phyloP scores from a whole-genome alignment of 2,329 filamentous ascomycete species.

The Trichoderma atroviride region DNA sequence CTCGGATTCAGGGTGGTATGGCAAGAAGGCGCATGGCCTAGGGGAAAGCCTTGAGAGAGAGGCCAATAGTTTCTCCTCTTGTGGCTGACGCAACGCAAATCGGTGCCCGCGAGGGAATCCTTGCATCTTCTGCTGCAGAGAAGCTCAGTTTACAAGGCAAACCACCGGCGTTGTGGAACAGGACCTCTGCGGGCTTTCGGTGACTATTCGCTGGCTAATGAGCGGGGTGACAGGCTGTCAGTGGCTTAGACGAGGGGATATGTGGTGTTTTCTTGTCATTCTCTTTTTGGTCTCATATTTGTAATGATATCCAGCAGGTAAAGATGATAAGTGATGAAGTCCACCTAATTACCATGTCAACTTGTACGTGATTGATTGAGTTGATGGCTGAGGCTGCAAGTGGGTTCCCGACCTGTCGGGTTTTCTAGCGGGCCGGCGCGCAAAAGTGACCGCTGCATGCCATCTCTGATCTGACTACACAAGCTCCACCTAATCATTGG shows the following conservation, averaged over 20 bases:
- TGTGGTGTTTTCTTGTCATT: background rate
- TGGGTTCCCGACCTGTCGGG: constrained; percentile 27
- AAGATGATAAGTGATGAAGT: background rate
- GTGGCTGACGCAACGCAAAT: background rate
- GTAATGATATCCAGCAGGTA: background rate
- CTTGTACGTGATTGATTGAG: background rate
- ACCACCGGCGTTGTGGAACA: constrained; percentile 18
- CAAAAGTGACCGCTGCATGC: constrained; percentile 25
- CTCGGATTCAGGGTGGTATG: constrained; percentile 22
- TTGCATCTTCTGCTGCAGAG: constrained; percentile 8
- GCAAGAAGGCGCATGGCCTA: constrained; percentile 26
- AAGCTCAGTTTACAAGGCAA: constrained; percentile 6
- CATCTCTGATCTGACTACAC: background rate
- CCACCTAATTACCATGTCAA: background rate
- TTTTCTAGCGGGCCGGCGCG: constrained; percentile 35
- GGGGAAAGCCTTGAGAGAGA: background rate
- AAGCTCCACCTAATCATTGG: constrained; percentile 19
- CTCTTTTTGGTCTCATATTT: background rate
- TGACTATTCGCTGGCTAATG: constrained; percentile 1
- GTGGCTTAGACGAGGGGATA: background rate
- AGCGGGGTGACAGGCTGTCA: background rate
- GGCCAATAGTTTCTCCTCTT: background rate
- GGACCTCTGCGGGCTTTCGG: background rate
- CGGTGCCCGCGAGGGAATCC: background rate
- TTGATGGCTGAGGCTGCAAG: background rate